Percentiles rank a stretch among this genome's conserved stretches.
Conservation (phyloP, 179 eudicot genomes). For the Heliamphora pulchella region DNA sequence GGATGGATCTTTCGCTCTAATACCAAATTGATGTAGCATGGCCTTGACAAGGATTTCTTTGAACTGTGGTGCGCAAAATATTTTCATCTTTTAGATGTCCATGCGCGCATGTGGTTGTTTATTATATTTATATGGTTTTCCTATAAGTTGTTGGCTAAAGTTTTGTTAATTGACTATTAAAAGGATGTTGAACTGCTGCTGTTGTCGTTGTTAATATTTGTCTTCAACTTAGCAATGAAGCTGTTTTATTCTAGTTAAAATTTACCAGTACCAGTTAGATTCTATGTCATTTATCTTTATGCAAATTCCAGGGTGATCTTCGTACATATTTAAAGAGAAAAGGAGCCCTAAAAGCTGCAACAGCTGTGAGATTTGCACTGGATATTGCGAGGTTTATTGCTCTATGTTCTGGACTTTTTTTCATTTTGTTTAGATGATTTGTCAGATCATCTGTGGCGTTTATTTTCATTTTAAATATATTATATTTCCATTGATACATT, state of each 20-base stretch:
- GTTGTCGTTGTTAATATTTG: not conserved
- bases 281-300: not conserved
- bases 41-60: too few species aligned
- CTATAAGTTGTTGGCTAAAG: not conserved
- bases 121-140: not conserved
- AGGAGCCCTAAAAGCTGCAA: slow-evolving; percentile 59
- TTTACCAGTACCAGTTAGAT: not conserved
- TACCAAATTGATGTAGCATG: too few species aligned
- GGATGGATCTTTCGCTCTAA: not conserved
- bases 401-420: slow-evolving; percentile 8
- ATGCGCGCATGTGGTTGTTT: not conserved
- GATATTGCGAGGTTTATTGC: slow-evolving; percentile 79
- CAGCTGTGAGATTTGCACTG: slow-evolving; percentile 77
- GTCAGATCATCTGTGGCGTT: not conserved
- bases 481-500: not conserved
- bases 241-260: not conserved
- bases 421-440: slow-evolving; percentile 6
- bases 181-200: not conserved
- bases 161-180: not conserved
- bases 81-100: too few species aligned
- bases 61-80: too few species aligned
- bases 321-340: slow-evolving; percentile 45
- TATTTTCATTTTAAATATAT: not conserved
- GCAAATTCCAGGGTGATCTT: slow-evolving; percentile 70
- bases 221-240: not conserved